Base-by-base conservation (phyloP, 2,329 filamentous ascomycete genomes). In the Aspergillus texensis region DNA sequence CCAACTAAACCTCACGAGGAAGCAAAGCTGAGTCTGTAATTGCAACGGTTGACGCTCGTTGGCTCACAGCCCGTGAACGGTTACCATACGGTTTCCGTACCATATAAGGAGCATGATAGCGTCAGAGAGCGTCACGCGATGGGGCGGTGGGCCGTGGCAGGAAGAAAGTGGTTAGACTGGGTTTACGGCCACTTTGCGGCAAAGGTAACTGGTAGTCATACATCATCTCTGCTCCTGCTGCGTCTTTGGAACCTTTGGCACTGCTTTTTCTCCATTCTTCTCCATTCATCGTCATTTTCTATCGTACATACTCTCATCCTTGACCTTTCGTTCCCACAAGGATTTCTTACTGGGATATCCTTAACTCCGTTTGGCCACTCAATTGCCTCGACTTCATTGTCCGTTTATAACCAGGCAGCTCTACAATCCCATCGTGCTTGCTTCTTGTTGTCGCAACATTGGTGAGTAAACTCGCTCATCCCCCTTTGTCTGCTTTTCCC, bases 101-200 rank as follows among this genome's bases (percentile, higher is more conserved):
- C 39, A 39, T 43, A 53, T 36, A 50, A 48, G 46, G 30, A 28
- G 62, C 62, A 60, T 46, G 50, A 71, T 72, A 68, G 66, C 68
- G 72, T 74, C 71, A 72, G 67, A 74, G 70, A 62, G 71, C 72
- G 75, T 77, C 74, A 77, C 73, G 70, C 68, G 71, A 68, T 55
- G 65, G 62, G 67, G 66, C 66, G 65, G 74, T 76, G 74, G 74
- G 70, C 69, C 72, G 64, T 73, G 75, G 73, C 71, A 76, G 70
- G 69, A 75, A 70, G 66, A 64, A 68, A 64, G 67, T 62, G 65
- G 67, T 69, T 69, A 65, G 66, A 14, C 65, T 61, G 61, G 57
- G n/a, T 57, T 60, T 70, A 71, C 64, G 65, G 62, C 68, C 69
- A 70, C 69, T 62, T 46, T 53, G 36, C 53, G 34, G 59, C 41